Conservation (phyloP, 192 early-diverging fungal species). For the Backusella circina region DNA sequence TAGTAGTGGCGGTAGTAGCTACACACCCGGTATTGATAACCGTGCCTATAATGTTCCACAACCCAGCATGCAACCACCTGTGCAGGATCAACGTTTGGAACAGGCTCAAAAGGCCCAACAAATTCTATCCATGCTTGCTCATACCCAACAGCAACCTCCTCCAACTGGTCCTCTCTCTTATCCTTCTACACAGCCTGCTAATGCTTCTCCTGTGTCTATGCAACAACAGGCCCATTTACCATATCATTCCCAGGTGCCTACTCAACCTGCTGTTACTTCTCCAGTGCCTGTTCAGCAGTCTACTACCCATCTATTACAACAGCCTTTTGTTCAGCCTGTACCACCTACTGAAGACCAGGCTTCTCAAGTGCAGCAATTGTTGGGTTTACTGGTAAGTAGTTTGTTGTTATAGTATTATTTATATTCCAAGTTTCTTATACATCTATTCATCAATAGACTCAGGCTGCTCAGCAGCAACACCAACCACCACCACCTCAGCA, state of each 20-base stretch:
- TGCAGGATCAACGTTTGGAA: slow-evolving; percentile 15
- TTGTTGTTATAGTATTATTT: not conserved
- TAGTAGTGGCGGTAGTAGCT: slow-evolving; percentile 5
- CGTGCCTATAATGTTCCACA: not conserved
- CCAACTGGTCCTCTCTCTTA: not conserved
- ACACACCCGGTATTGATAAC: not conserved
- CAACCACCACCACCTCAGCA: not conserved
- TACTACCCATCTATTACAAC: not conserved
- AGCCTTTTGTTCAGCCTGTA: slow-evolving; percentile 7
- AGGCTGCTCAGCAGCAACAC: slow-evolving; percentile 16
- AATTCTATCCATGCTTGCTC: slow-evolving; percentile 22
- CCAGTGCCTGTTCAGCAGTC: not conserved
- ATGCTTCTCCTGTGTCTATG: not conserved
- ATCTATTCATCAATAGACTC: not conserved
- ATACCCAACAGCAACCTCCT: not conserved
- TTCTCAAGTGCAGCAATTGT: slow-evolving; percentile 22
- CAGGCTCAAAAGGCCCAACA: slow-evolving; percentile 32
- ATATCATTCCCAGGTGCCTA: not conserved
- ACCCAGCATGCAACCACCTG: not conserved
- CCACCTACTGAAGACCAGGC: slow-evolving; percentile 17
- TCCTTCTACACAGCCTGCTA: not conserved
- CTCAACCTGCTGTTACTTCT: not conserved
- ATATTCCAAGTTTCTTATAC: too few relatives aligned
- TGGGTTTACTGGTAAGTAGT: slow-evolving; percentile 14
- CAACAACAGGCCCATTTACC: not conserved